Conservation (phyloP, 495 filamentous ascomycete genomes). For the Neohortaea acidophila region DNA sequence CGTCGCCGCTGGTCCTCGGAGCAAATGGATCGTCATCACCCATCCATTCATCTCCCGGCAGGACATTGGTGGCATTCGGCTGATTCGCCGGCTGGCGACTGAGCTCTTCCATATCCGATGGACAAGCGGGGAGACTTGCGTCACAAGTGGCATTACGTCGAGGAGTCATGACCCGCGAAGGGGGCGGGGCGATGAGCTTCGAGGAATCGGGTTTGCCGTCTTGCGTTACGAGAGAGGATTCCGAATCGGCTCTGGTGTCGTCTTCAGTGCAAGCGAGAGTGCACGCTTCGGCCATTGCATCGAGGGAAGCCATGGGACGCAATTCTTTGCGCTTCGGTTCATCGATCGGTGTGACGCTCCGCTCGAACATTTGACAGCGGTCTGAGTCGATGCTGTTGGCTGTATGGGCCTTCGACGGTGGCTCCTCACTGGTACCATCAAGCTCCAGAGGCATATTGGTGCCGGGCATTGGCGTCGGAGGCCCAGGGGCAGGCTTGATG, state of each 20-base stretch:
- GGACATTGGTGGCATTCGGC: not conserved
- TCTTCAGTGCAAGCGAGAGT: not conserved
- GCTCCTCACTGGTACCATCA: constrained; percentile 2
- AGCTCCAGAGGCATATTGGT: constrained; percentile 6
- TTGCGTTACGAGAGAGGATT: no score
- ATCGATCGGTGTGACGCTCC: constrained; percentile 2
- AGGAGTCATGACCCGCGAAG: not conserved
- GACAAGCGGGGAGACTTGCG: not conserved
- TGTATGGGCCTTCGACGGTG: no score
- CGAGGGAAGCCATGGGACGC: constrained; percentile 4
- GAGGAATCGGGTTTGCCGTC: not conserved
- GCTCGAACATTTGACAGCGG: constrained; percentile 9
- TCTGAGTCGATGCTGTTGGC: no score
- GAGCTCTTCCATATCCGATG: constrained; percentile 7
- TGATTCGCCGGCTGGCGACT: constrained; percentile 3
- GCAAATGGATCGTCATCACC: constrained; percentile 2
- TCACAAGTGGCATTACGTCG: not conserved
- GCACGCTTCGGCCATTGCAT: constrained; percentile 5
- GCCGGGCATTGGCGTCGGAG: constrained; percentile 9
- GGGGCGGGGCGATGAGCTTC: not conserved
- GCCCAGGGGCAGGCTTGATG: not conserved
- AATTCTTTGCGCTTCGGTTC: not conserved
- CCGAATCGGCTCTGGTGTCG: not conserved
- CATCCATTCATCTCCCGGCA: not conserved
- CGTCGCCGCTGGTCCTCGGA: not conserved